These are phyloP conservation scores for Dothiorella sarmentorum DNA, from an alignment of 2,329 filamentous ascomycete species.

Conservation along the genomic window DNA sequence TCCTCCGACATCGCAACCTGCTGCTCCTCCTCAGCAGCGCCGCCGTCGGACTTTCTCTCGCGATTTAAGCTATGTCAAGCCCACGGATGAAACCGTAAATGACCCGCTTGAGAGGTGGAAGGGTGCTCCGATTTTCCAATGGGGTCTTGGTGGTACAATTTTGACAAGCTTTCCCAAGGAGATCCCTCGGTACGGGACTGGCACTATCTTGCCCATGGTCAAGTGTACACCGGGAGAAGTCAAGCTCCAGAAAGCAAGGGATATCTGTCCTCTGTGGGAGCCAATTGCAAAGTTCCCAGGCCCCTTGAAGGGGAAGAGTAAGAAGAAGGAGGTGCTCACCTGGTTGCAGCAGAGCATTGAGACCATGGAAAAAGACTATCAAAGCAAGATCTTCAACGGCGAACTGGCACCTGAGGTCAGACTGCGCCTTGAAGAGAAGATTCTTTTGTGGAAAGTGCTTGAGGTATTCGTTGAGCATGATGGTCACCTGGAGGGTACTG, in stretches of 20 bases:
- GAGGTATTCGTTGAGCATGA: slow-evolving; percentile 81
- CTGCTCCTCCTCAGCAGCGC: slow-evolving; percentile 8
- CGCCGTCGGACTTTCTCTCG: slow-evolving; percentile 45
- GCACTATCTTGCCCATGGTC: slow-evolving; percentile 69
- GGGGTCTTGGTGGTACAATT: slow-evolving; percentile 81
- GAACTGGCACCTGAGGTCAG: slow-evolving; percentile 55
- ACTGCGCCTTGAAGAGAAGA: slow-evolving; percentile 73
- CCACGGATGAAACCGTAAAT: slow-evolving; percentile 54
- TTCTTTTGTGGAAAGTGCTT: slow-evolving; percentile 84
- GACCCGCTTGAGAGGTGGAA: slow-evolving; percentile 89
- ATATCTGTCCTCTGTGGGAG: slow-evolving; percentile 68
- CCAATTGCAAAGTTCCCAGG: slow-evolving; percentile 80
- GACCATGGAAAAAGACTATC: slow-evolving; percentile 57
- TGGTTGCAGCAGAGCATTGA: slow-evolving; percentile 82
- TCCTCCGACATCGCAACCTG: not conserved
- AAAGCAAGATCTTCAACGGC: slow-evolving; percentile 47
- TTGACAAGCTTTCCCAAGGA: slow-evolving; percentile 86
- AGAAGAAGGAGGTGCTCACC: slow-evolving; percentile 86
- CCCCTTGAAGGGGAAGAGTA: slow-evolving; percentile 81
- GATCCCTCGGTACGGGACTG: slow-evolving; percentile 78
- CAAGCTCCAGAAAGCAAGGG: slow-evolving; percentile 70
- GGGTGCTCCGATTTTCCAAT: slow-evolving; percentile 79
- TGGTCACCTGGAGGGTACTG: slow-evolving; percentile 70
- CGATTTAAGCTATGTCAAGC: slow-evolving; percentile 54
- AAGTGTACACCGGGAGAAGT: slow-evolving; percentile 80